Percentiles rank a stretch among this genome's conserved stretches.
Evolutionary conservation across 2,329 filamentous ascomycete species (phyloP).

Genomic region (Plectosphaerella cucumerina): DNA sequence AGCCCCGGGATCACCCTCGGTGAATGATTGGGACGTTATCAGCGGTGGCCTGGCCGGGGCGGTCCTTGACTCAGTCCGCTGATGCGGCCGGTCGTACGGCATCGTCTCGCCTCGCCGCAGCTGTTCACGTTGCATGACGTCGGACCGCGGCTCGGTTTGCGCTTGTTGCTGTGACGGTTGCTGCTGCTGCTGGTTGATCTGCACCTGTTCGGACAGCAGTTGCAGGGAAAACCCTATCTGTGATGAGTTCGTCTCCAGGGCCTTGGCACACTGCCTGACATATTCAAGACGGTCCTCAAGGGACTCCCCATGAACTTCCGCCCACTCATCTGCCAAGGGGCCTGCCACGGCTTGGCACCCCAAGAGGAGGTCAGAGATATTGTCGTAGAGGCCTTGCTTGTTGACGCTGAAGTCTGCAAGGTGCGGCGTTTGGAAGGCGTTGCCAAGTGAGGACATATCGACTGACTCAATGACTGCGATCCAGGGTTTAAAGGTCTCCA

Average conservation of each 20-base stretch:
- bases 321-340: slow-evolving; percentile 92
- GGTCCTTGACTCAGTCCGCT: slow-evolving; percentile 51
- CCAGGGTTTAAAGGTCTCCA: slow-evolving; percentile 89
- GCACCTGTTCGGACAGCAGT: slow-evolving; percentile 78
- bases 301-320: slow-evolving; percentile 83
- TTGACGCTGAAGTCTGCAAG: slow-evolving; percentile 82
- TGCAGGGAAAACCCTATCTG: slow-evolving; percentile 87
- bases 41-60: slow-evolving; percentile 39
- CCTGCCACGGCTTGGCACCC: slow-evolving; percentile 89
- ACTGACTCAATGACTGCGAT: slow-evolving; percentile 87
- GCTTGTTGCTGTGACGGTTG: slow-evolving; percentile 19
- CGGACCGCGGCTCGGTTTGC: slow-evolving; percentile 39
- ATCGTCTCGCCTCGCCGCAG: slow-evolving; percentile 56
- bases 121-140: slow-evolving; percentile 42
- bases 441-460: slow-evolving; percentile 75
- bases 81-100: slow-evolving; percentile 50
- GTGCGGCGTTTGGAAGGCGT: slow-evolving; percentile 77
- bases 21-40: slow-evolving; percentile 58
- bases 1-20: slow-evolving; percentile 51
- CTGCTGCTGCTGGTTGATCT: slow-evolving; percentile 45
- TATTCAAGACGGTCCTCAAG: slow-evolving; percentile 81
- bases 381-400: slow-evolving; percentile 92
- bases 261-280: slow-evolving; percentile 71
- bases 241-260: slow-evolving; percentile 80
- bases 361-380: slow-evolving; percentile 82